Conservation (phyloP, 495 filamentous ascomycete genomes). For the Lophiostoma macrostomum region DNA sequence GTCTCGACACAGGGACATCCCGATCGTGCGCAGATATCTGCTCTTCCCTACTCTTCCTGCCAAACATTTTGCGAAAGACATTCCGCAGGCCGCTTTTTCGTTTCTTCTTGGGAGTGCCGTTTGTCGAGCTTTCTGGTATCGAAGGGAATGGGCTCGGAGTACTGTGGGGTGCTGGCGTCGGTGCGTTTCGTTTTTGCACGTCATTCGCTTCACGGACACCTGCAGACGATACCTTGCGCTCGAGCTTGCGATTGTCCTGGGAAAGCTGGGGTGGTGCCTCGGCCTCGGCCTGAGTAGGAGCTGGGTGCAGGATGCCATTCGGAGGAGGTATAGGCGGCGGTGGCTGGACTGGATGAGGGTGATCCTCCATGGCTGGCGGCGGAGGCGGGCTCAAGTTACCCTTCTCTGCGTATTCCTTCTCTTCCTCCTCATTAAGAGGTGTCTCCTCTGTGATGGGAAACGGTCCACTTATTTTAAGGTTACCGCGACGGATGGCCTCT, state of each 20-base stretch:
- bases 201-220: conserved; percentile 14
- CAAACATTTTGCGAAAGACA: conserved; percentile 35
- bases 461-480: conserved; percentile 38
- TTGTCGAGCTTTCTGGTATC: conserved; percentile 12
- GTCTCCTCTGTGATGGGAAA: conserved; percentile 34
- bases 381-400: background rate
- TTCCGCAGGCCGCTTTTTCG: conserved; percentile 29
- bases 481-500: conserved; percentile 38
- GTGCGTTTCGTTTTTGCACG: background rate
- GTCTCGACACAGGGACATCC: background rate
- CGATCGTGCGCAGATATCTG: background rate
- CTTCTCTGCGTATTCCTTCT: conserved; percentile 22
- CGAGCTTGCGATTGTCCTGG: conserved; percentile 7
- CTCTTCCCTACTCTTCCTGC: conserved; percentile 21
- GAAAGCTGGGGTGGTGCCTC: background rate
- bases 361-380: background rate
- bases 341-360: conserved; percentile 1
- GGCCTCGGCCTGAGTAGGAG: background rate
- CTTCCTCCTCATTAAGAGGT: conserved; percentile 26
- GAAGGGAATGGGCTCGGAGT: conserved; percentile 26
- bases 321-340: background rate
- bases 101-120: conserved; percentile 27
- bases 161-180: conserved; percentile 2
- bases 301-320: background rate
- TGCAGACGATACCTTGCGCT: conserved; percentile 11